phyloP scores from a whole-genome alignment of 495 filamentous ascomycete species.

The Xylaria flabelliformis region DNA sequence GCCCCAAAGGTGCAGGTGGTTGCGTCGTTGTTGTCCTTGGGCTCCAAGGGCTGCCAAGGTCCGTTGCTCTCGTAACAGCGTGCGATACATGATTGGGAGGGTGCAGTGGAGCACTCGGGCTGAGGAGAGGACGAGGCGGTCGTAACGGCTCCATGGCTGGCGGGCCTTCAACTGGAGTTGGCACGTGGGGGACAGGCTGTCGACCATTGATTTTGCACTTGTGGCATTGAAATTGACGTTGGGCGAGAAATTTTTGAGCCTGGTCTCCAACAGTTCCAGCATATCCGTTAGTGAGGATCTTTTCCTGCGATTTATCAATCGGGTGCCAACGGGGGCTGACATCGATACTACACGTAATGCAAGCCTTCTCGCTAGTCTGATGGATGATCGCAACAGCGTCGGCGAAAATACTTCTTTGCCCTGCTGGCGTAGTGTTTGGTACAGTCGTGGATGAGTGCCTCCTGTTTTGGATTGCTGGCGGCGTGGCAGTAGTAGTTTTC shows the following conservation, averaged over 20 bases:
- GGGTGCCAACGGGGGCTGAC: slow-evolving; percentile 69
- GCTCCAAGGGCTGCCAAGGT: slow-evolving; percentile 35
- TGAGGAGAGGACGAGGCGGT: slow-evolving; percentile 36
- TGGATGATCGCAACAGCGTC: slow-evolving; percentile 21
- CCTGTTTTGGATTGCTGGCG: slow-evolving; percentile 38
- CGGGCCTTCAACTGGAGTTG: slow-evolving; percentile 41
- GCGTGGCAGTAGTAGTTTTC: slow-evolving; percentile 44
- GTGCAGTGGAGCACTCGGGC: slow-evolving; percentile 24
- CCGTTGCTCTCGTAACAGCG: slow-evolving; percentile 31
- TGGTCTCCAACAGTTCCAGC: slow-evolving; percentile 46
- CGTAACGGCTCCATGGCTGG: slow-evolving; percentile 44
- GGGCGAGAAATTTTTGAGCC: slow-evolving; percentile 55
- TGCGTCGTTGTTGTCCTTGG: slow-evolving; percentile 30
- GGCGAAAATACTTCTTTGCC: not conserved
- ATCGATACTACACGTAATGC: slow-evolving; percentile 64
- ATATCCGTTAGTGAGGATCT: slow-evolving; percentile 51
- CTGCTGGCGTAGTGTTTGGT: slow-evolving; percentile 22
- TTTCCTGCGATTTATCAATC: slow-evolving; percentile 48
- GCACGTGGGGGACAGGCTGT: slow-evolving; percentile 42
- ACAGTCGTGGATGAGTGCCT: slow-evolving; percentile 47
- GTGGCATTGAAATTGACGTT: slow-evolving; percentile 62
- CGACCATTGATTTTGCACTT: slow-evolving; percentile 58
- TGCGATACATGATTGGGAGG: slow-evolving; percentile 32
- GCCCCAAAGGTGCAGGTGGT: slow-evolving; percentile 26
- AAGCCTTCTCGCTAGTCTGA: slow-evolving; percentile 52